phyloP scores from a whole-genome alignment of 768 basidiomycete genomes.

The Strobilomyces dryophilus region DNA sequence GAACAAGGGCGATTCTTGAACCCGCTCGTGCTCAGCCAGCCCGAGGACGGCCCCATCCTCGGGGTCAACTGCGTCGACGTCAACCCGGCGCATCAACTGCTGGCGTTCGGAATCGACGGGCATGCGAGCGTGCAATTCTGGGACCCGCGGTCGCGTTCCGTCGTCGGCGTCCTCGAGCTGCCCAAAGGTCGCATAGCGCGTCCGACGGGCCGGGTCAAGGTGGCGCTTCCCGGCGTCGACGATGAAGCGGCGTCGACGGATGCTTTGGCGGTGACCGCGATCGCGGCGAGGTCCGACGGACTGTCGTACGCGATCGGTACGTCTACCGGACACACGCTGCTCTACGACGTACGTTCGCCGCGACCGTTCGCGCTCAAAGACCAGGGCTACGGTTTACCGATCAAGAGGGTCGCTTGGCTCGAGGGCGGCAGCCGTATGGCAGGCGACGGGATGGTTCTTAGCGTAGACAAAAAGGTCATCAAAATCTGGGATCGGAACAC shows the following conservation, averaged over 20 bases:
- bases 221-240: conserved; percentile 33
- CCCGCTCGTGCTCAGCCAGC: conserved; percentile 60
- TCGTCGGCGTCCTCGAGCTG: conserved; percentile 65
- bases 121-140: conserved; percentile 90
- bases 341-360: conserved; percentile 90
- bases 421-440: conserved; percentile 82
- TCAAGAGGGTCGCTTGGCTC: conserved; percentile 85
- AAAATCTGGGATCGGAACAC: conserved; percentile 93
- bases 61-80: conserved; percentile 93
- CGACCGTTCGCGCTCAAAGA: conserved; percentile 87
- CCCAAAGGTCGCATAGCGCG: conserved; percentile 52
- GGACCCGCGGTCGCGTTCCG: conserved; percentile 83
- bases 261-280: conserved; percentile 66
- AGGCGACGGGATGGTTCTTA: conserved; percentile 83
- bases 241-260: conserved; percentile 25
- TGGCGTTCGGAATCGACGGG: conserved; percentile 87
- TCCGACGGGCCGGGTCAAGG: conserved; percentile 31
- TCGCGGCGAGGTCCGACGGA: conserved; percentile 83
- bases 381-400: conserved; percentile 91
- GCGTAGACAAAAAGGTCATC: conserved; percentile 94
- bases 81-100: conserved; percentile 87
- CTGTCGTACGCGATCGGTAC: conserved; percentile 93
- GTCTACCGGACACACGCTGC: conserved; percentile 87
- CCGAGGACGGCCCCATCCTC: conserved; percentile 50
- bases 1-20: conserved; percentile 92